Percentiles rank a stretch among this genome's conserved stretches.
phyloP scores from a whole-genome alignment of 768 basidiomycete species.

The Pulveroboletus frians region DNA sequence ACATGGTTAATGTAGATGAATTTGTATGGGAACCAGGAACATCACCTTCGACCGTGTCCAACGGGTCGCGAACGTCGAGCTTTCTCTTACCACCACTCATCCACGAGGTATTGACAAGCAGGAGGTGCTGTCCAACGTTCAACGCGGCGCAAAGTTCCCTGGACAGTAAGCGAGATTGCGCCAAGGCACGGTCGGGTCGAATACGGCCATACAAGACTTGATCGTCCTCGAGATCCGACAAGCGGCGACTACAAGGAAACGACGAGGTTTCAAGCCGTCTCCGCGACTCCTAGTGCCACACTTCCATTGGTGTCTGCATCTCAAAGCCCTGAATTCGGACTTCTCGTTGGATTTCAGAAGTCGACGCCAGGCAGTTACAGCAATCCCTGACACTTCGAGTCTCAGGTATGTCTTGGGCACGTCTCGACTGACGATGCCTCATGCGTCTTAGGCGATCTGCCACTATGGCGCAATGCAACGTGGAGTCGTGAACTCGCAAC shows the following conservation, averaged over 20 bases:
- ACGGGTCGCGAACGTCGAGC: conserved; percentile 5
- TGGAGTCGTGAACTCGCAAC: conserved; percentile 1
- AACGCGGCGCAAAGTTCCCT: background rate
- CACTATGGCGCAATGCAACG: conserved; percentile 5
- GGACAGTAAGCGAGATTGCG: conserved; percentile 2
- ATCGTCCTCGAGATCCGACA: conserved; percentile 2
- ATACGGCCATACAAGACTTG: background rate
- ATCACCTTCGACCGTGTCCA: conserved; percentile 9
- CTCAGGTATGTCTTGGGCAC: background rate
- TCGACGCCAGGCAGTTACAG: background rate
- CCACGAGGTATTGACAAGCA: background rate
- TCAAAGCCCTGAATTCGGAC: background rate
- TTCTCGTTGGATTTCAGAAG: background rate
- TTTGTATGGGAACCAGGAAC: background rate
- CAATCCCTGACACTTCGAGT: background rate
- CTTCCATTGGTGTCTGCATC: background rate
- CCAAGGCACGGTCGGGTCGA: background rate
- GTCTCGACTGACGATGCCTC: background rate
- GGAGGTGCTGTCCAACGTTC: background rate
- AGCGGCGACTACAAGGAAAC: conserved; percentile 14
- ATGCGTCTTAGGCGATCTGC: background rate
- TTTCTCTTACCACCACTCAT: conserved; percentile 22
- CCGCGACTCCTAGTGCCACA: background rate
- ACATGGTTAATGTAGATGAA: background rate
- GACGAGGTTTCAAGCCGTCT: background rate